phyloP scores from a whole-genome alignment of 495 filamentous ascomycete genomes.

The Trichoderma orchidacearum region DNA sequence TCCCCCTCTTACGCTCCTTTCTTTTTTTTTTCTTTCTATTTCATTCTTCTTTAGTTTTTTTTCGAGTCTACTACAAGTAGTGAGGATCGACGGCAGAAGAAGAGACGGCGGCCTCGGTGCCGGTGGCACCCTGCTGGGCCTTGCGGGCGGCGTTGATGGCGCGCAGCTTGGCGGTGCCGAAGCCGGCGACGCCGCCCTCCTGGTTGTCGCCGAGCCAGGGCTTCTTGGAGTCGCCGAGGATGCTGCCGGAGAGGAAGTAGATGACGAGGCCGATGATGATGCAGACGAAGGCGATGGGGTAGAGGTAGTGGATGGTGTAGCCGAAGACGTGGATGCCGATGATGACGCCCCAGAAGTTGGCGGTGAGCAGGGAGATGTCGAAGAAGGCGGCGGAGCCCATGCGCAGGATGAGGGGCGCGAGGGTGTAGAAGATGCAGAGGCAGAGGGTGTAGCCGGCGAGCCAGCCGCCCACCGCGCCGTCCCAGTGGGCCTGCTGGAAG shows the following conservation, averaged over 20 bases:
- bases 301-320: conserved; percentile 71
- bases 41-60: neutral
- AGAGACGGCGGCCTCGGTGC: neutral
- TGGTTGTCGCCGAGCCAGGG: conserved; percentile 87
- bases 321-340: conserved; percentile 82
- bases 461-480: conserved; percentile 60
- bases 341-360: conserved; percentile 92
- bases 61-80: too few species aligned
- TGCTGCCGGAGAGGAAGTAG: conserved; percentile 67
- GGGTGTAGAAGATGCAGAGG: conserved; percentile 71
- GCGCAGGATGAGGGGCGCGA: conserved; percentile 76
- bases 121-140: neutral
- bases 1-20: too few species aligned
- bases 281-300: conserved; percentile 86
- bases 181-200: conserved; percentile 62
- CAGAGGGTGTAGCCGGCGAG: conserved; percentile 76
- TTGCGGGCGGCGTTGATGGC: conserved; percentile 43
- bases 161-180: conserved; percentile 80
- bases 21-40: neutral
- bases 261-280: conserved; percentile 73
- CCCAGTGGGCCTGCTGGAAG: conserved; percentile 55
- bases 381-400: conserved; percentile 88
- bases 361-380: conserved; percentile 86
- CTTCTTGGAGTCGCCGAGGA: conserved; percentile 82
- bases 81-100: too few species aligned